These are phyloP conservation scores for Aspergillus hancockii DNA, from an alignment of 495 filamentous ascomycete species.

Conservation along the genomic window DNA sequence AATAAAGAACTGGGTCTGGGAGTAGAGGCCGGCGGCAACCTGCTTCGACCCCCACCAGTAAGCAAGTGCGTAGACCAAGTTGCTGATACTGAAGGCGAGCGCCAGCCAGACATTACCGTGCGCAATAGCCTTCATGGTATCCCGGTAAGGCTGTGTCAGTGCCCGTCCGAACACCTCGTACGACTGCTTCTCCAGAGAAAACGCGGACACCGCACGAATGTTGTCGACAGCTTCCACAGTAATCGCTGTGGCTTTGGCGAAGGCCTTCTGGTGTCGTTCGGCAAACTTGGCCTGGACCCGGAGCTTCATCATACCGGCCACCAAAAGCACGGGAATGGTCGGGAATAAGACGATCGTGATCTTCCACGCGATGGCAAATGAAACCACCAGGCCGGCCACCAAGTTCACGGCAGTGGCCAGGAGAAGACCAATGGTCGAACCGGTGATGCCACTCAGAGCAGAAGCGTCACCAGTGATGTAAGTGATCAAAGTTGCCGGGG, in stretches of 20 bases:
- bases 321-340: conserved; percentile 42
- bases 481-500: conserved; percentile 43
- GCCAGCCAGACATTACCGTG: conserved; percentile 42
- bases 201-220: conserved; percentile 53
- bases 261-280: conserved; percentile 56
- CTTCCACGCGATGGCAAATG: conserved; percentile 43
- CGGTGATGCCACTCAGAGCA: conserved; percentile 48
- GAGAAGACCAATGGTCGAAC: conserved; percentile 44
- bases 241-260: conserved; percentile 48
- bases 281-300: conserved; percentile 54
- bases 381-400: conserved; percentile 38
- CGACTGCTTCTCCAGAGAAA: conserved; percentile 46
- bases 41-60: conserved; percentile 68
- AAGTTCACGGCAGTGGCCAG: conserved; percentile 45
- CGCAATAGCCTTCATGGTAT: conserved; percentile 46
- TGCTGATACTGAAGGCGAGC: conserved; percentile 42
- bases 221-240: conserved; percentile 53
- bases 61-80: conserved; percentile 62
- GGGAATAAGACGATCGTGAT: conserved; percentile 42
- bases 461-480: conserved; percentile 51
- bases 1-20: conserved; percentile 65
- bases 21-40: conserved; percentile 56
- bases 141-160: conserved; percentile 40
- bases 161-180: conserved; percentile 39
- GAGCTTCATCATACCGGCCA: conserved; percentile 53